Percentiles rank a stretch among this genome's conserved stretches.
phyloP scores from a whole-genome alignment of 2,329 filamentous ascomycete genomes.

The Chrysosporium queenslandicum region DNA sequence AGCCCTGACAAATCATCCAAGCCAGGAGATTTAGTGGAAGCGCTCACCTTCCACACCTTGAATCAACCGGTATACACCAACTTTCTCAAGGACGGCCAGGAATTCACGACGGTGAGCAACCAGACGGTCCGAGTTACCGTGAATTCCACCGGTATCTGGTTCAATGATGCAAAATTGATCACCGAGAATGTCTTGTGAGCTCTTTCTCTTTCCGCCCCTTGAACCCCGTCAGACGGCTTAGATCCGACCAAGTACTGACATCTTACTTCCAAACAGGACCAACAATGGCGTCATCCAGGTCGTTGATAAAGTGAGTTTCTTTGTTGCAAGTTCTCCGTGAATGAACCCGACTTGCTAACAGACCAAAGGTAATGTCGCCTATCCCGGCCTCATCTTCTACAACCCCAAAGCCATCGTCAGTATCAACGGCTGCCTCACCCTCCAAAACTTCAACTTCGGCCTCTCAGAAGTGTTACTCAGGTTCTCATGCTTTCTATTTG shows the following conservation, averaged over 20 bases:
- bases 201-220: neutral
- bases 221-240: neutral
- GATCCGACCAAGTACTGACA: neutral
- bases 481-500: neutral
- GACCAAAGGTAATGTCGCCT: neutral
- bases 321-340: too few species aligned
- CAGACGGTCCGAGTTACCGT: slow-evolving; percentile 8
- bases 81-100: slow-evolving; percentile 9
- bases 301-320: slow-evolving; percentile 1
- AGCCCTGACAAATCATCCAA: slow-evolving; percentile 7
- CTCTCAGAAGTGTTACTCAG: neutral
- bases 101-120: slow-evolving; percentile 13
- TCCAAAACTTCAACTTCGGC: neutral
- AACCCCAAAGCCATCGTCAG: neutral
- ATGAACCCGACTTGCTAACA: too few species aligned
- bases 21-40: neutral
- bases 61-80: slow-evolving; percentile 13
- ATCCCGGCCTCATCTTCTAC: neutral
- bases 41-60: slow-evolving; percentile 13
- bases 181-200: slow-evolving; percentile 12
- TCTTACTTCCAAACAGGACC: neutral
- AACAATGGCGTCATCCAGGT: slow-evolving; percentile 7
- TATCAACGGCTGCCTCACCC: neutral
- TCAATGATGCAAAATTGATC: slow-evolving; percentile 12
- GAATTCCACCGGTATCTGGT: slow-evolving; percentile 12